These are phyloP conservation scores for Trichoderma cornu-damae DNA, from an alignment of 2,329 filamentous ascomycete genomes.

Conservation along the genomic window DNA sequence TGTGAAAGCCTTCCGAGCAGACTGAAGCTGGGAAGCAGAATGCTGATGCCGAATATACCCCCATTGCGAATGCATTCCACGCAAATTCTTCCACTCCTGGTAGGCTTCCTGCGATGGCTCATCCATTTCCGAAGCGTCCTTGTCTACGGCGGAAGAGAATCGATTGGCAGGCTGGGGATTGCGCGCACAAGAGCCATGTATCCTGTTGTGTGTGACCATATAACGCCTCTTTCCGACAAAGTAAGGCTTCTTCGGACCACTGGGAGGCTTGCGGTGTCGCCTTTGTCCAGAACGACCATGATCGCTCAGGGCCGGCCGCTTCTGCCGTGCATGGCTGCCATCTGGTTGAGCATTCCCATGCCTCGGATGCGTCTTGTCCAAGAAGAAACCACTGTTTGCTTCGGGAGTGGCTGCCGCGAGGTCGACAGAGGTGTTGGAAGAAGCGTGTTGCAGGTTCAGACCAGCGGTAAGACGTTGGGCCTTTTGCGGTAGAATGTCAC, in stretches of 20 bases:
- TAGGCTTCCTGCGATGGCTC: background rate
- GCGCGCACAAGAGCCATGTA: background rate
- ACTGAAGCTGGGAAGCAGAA: slow-evolving; percentile 23
- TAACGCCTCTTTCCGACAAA: slow-evolving; percentile 7
- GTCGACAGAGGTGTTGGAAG: background rate
- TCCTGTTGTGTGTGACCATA: slow-evolving; percentile 10
- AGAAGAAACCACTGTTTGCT: background rate
- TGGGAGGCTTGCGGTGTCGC: background rate
- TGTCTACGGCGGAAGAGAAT: background rate
- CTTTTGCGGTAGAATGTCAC: background rate
- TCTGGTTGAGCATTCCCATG: background rate
- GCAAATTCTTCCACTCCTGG: background rate
- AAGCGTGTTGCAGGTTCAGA: background rate
- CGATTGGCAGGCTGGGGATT: background rate
- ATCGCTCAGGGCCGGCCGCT: background rate
- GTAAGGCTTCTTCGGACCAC: background rate
- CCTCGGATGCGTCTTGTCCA: background rate
- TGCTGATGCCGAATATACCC: slow-evolving; percentile 30
- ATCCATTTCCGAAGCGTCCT: background rate
- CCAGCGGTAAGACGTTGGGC: slow-evolving; percentile 1
- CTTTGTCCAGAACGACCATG: background rate
- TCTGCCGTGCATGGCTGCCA: background rate
- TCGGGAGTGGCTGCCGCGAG: background rate
- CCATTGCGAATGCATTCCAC: slow-evolving; percentile 29
- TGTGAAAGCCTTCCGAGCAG: slow-evolving; percentile 26